A percentile compares a stretch with the other conserved stretches of the same genome.
Conservation (phyloP, 768 basidiomycete species). For the Leccinum broughii region DNA sequence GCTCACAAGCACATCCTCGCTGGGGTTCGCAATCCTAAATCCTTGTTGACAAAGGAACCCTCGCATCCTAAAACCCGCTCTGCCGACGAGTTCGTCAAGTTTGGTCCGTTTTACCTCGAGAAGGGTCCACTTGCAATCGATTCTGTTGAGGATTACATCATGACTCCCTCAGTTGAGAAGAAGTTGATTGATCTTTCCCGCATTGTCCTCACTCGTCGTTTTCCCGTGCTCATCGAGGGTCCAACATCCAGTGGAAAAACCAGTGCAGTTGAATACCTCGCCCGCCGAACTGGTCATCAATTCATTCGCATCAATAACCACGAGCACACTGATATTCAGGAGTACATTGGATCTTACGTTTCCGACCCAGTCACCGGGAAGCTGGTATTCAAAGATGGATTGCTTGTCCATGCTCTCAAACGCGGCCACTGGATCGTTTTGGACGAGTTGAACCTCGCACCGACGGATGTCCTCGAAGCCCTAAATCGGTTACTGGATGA, state of each 20-base stretch:
- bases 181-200: conserved; percentile 96
- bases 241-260: conserved; percentile 98
- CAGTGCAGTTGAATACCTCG: conserved; percentile 93
- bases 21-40: conserved; percentile 76
- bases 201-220: conserved; percentile 83
- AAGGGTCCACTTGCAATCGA: conserved; percentile 69
- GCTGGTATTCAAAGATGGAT: conserved; percentile 90
- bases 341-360: conserved; percentile 95
- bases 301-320: conserved; percentile 99
- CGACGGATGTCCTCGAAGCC: conserved; percentile 96
- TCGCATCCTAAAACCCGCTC: conserved; percentile 46
- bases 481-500: conserved; percentile 96
- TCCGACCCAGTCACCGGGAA: conserved; percentile 93
- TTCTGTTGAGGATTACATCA: conserved; percentile 78
- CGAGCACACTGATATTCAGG: conserved; percentile 99
- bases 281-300: conserved; percentile 86
- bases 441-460: conserved; percentile 96
- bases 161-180: conserved; percentile 91
- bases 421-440: conserved; percentile 97
- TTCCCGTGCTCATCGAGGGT: conserved; percentile 96
- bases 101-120: conserved; percentile 91
- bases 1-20: conserved; percentile 78
- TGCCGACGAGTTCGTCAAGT: conserved; percentile 65
- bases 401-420: conserved; percentile 89
- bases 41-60: conserved; percentile 73